Conservation (phyloP, 306 rosid genomes). For the Inga oerstediana region DNA sequence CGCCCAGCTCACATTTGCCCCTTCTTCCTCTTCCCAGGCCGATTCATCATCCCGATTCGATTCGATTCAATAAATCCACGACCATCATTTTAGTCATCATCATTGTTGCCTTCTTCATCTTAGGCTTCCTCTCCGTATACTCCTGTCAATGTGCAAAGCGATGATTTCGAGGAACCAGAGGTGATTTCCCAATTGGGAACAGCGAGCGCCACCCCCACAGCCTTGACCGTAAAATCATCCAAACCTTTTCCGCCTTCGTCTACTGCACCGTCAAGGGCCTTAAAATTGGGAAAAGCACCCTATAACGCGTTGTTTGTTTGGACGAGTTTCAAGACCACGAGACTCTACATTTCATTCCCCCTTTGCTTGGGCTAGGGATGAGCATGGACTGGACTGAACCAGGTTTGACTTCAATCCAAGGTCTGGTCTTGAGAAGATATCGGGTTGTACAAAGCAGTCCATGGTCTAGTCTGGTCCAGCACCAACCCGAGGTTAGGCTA, state of each 20-base stretch:
- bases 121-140: slow-evolving; percentile 75
- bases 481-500: no score
- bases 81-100: slow-evolving; percentile 55
- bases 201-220: slow-evolving; percentile 52
- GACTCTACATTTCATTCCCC: slow-evolving; percentile 82
- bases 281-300: slow-evolving; percentile 59
- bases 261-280: slow-evolving; percentile 73
- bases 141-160: slow-evolving; percentile 70
- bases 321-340: slow-evolving; percentile 73
- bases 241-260: slow-evolving; percentile 70
- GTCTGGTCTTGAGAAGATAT: no score
- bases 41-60: not conserved
- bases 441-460: no score
- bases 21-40: not conserved
- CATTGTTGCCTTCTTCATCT: slow-evolving; percentile 52
- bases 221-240: slow-evolving; percentile 51
- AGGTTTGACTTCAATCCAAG: no score
- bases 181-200: slow-evolving; percentile 8
- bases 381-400: no score
- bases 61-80: slow-evolving; percentile 58
- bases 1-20: slow-evolving; percentile 34
- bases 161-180: slow-evolving; percentile 36
- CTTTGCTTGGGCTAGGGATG: no score
- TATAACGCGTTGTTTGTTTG: slow-evolving; percentile 85
- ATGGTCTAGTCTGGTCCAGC: no score